Evolutionary conservation across 176 grass and related monocot genomes (phyloP).

Genomic region (Juncus effusus): DNA sequence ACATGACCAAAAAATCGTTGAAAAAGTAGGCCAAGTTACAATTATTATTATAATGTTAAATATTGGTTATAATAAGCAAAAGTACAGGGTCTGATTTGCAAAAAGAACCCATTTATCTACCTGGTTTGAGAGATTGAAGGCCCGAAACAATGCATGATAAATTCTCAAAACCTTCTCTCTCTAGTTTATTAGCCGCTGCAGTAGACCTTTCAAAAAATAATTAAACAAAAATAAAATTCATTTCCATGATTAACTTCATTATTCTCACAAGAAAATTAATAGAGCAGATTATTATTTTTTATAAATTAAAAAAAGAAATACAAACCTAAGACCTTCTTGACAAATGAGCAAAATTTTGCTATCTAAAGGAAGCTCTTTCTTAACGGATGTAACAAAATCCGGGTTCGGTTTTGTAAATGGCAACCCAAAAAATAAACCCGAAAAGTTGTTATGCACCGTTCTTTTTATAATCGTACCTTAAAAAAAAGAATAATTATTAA

Average conservation of each 20-base stretch:
- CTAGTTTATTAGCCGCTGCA: constrained; percentile 60
- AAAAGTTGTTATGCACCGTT: constrained; percentile 71
- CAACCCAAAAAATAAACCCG: constrained; percentile 74
- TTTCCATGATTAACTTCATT: background rate
- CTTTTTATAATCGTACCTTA: constrained; percentile 78
- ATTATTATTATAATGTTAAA: no score
- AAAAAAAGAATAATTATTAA: constrained; percentile 6
- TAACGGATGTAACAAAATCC: constrained; percentile 61
- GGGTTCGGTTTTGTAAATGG: constrained; percentile 71
- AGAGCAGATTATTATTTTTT: no score
- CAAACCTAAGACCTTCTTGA: constrained; percentile 89
- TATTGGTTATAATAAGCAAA: no score
- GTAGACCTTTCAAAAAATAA: constrained; percentile 53
- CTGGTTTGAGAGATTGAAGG: constrained; percentile 84
- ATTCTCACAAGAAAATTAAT: background rate
- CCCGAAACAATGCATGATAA: constrained; percentile 73
- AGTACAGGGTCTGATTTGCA: background rate
- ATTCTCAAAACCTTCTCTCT: constrained; percentile 79
- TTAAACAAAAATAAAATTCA: background rate
- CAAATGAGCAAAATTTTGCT: constrained; percentile 79
- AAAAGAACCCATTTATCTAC: constrained; percentile 22
- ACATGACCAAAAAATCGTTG: no score
- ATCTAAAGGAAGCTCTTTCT: constrained; percentile 55
- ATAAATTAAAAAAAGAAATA: background rate
- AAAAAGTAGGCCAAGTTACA: no score